Base-by-base conservation (phyloP, 2,329 filamentous ascomycete genomes). In the Ascochyta clinopodiicola region DNA sequence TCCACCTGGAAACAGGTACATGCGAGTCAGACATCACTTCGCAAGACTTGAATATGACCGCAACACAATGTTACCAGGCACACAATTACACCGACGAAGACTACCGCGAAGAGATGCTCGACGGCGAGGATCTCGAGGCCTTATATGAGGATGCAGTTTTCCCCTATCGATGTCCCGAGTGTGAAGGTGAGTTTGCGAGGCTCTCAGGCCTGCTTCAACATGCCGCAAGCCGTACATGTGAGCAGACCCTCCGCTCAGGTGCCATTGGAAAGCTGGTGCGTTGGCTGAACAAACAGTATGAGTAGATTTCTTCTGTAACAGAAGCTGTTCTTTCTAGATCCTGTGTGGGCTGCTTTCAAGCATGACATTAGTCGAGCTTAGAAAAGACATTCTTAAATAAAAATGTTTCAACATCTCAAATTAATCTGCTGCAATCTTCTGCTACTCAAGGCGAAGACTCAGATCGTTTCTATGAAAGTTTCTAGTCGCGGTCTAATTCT, bases 41-140 rank as follows among this genome's bases (percentile, higher is more conserved):
- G 12, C 15, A 56, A 29, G 52, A 61, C 44, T 34, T 69, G 12
- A 63, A 66, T 38, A 29, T 59, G 35, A 48, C 54, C 17, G 61
- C 64, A 21, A 60, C 64, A 13, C 43, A 50, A 17, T 67, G 62
- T 34, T 60, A 51, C 39, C 57, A 66, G 13, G 66, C 59, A 49
- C 47, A 54, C 34, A 37, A 57, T 34, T 69, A 51, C 38, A 32
- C 67, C 29, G 58, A 63, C 42, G 47, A 59, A 42, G 53, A 61
- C n/a, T 63, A 64, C 42, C 56, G 51, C 17, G 36, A 61, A 17
- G 64, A 59, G 6, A 25, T 64, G 29, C 60, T 59, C 4, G 21
- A 57, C 25, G 25, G 57, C 38, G 21, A 44, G 12, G 44, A 57
- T 51, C 47, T 57, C 22, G 22, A 56, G 31, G 27, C 35, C 36